Base-by-base conservation (phyloP, 345 rosid genomes). In the Adansonia digitata region DNA sequence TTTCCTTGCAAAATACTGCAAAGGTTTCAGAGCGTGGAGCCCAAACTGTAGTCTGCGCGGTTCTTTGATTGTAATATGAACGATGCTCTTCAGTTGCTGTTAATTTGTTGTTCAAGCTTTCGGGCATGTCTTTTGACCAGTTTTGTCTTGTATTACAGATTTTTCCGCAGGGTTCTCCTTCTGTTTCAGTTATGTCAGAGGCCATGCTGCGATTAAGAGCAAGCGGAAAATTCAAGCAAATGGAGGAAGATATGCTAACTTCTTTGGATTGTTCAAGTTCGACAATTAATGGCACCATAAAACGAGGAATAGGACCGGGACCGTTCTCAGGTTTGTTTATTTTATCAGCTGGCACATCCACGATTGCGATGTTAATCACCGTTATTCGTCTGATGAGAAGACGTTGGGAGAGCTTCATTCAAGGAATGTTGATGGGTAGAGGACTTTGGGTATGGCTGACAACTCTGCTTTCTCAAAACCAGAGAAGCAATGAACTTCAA, bases 311-410 rank as follows among this genome's bases (percentile, higher is more conserved):
- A 59, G 77, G 81, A 14, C 20, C 74, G 2, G 26, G 37, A 31
- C 49, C 81, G 0, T 74, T 78, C 40, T 42, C 37, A n/a, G 64
- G 74, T 20, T 68, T 74, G 14, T 78, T 78, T 29, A 68, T 68
- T 17, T 46, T 74, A 15, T 57, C 77, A 46, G n/a, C n/a, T n/a
- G 69, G 69, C 22, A 20, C 29, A 46, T 78, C 74, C 7, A 35
- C 9, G 7, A 34, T 78, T 39, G 77, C 74, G 57, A 37, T 74
- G 20, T 18, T 78, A 0, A 22, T 74, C 59, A 24, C 56, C 0
- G 49, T 43, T 4, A n/a, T 74, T 68, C 31, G 73, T 10, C 22
- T n/a, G n/a, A 42, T 66, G n/a, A 15, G 14, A 60, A 59, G 29
- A 11, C 74, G 35, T 27, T 73, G 22, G 71, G 53, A 73, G 9